Percentiles rank a stretch among this genome's conserved stretches.
Conservation (phyloP, 257 asterid species). For the Anisodus acutangulus region DNA sequence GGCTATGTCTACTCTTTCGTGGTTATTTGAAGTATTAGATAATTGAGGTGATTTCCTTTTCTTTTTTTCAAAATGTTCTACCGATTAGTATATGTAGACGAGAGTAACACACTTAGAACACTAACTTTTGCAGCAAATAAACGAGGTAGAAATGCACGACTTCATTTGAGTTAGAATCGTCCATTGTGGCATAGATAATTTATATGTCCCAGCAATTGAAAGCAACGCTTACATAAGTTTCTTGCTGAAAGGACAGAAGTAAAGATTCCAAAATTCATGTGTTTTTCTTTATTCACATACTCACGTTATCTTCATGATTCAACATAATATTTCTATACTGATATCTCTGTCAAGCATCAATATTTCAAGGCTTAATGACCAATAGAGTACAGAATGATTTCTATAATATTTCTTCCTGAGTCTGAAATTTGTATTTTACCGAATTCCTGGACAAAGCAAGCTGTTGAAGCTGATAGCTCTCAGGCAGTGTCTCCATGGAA, state of each 20-base stretch:
- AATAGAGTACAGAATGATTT: slow-evolving; percentile 7
- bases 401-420: slow-evolving; percentile 8
- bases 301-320: background rate
- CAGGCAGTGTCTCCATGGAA: slow-evolving; percentile 56
- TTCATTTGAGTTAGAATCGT: slow-evolving; percentile 12
- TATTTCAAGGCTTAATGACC: background rate
- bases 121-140: background rate
- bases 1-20: slow-evolving; percentile 9
- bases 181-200: background rate
- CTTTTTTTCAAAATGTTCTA: background rate
- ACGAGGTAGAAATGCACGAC: background rate
- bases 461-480: slow-evolving; percentile 65
- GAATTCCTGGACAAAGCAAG: slow-evolving; percentile 89
- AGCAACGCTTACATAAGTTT: background rate
- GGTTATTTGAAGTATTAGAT: slow-evolving; percentile 18
- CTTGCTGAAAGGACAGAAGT: background rate
- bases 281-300: background rate
- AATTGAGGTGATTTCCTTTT: background rate
- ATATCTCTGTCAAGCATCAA: background rate
- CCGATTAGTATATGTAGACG: background rate
- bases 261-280: background rate
- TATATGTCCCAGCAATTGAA: background rate
- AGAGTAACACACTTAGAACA: slow-evolving; percentile 9
- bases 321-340: background rate
- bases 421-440: slow-evolving; percentile 41